Evolutionary conservation across 768 basidiomycete genomes (phyloP).

Genomic region (Leucogyrophana mollusca): DNA sequence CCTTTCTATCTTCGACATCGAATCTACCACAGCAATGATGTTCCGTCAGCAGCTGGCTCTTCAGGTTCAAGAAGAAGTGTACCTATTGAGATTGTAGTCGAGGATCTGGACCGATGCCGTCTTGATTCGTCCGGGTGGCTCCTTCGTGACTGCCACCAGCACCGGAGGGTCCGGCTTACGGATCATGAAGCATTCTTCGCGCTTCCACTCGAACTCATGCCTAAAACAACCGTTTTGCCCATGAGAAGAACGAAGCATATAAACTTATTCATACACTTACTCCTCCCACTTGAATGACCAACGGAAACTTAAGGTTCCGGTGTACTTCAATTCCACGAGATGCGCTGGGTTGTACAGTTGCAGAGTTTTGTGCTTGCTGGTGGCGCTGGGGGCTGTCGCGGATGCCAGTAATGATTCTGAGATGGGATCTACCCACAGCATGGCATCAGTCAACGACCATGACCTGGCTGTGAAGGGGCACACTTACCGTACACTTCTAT

Average conservation of each 20-base stretch:
- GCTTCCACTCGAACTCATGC: conserved; percentile 84
- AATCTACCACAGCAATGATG: conserved; percentile 48
- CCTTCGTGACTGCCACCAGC: conserved; percentile 79
- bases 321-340: conserved; percentile 69
- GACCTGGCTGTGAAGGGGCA: background rate
- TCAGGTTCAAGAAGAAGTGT: conserved; percentile 8
- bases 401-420: conserved; percentile 71
- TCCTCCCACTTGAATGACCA: conserved; percentile 86
- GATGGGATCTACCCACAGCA: conserved; percentile 55
- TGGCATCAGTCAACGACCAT: background rate
- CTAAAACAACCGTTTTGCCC: conserved; percentile 32
- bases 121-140: conserved; percentile 63
- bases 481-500: conserved; percentile 66
- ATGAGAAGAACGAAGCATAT: background rate
- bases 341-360: conserved; percentile 75
- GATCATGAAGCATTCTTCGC: conserved; percentile 79
- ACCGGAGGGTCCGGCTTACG: conserved; percentile 88
- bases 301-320: conserved; percentile 69
- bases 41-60: too few species aligned
- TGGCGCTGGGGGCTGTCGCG: conserved; percentile 59
- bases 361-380: conserved; percentile 71
- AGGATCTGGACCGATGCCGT: conserved; percentile 71
- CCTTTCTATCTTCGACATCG: conserved; percentile 82
- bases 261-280: conserved; percentile 40
- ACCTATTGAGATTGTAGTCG: conserved; percentile 85